phyloP scores from a whole-genome alignment of 192 early-diverging fungal species.

The Coemansia sp. region DNA sequence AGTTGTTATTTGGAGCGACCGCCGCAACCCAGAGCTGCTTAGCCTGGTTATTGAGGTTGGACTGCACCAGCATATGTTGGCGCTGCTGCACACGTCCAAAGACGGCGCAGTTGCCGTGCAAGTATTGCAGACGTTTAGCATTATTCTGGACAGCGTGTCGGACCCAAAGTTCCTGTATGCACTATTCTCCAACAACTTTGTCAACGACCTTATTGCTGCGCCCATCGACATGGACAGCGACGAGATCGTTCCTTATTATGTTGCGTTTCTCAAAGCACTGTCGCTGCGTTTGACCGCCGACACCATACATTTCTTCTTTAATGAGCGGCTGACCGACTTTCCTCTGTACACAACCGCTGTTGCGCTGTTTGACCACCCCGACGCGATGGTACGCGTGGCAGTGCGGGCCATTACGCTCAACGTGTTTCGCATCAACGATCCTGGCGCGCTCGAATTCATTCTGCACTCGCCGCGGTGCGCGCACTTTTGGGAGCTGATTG shows the following conservation, averaged over 20 bases:
- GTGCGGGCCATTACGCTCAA: slow-evolving; percentile 65
- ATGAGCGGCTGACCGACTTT: no score
- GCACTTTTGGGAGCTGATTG: slow-evolving; percentile 43
- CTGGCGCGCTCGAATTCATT: slow-evolving; percentile 32
- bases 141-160: slow-evolving; percentile 51
- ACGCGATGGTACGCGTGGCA: slow-evolving; percentile 69
- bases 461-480: slow-evolving; percentile 23
- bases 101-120: slow-evolving; percentile 38
- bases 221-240: slow-evolving; percentile 41
- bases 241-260: no score
- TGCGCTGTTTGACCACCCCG: slow-evolving; percentile 62
- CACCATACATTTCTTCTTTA: no score
- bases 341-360: slow-evolving; percentile 66
- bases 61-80: slow-evolving; percentile 33
- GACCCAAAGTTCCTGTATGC: slow-evolving; percentile 51
- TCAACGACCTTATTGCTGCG: slow-evolving; percentile 63
- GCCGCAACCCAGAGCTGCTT: slow-evolving; percentile 40
- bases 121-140: slow-evolving; percentile 53
- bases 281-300: no score
- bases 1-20: slow-evolving; percentile 46
- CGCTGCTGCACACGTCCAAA: slow-evolving; percentile 13
- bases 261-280: no score
- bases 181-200: slow-evolving; percentile 71
- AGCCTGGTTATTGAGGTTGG: slow-evolving; percentile 32
- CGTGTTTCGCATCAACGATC: slow-evolving; percentile 54